Evolutionary conservation across 1,284 basidiomycete species (phyloP).

Genomic region (Marasmius fiardii): DNA sequence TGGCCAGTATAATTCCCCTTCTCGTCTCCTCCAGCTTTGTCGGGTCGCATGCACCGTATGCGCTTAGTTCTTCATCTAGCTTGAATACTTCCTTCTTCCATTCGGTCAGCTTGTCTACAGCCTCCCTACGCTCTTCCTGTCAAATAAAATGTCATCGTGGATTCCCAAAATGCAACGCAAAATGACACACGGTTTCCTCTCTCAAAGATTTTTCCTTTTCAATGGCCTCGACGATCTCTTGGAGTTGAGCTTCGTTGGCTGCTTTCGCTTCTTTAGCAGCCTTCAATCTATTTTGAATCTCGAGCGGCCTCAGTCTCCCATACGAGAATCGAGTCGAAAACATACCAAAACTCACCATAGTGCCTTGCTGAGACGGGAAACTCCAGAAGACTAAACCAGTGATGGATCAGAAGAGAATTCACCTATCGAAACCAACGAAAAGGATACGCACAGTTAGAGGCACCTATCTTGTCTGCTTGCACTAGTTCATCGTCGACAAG

Average conservation of each 20-base stretch:
- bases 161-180: background rate
- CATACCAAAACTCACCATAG: constrained; percentile 48
- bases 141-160: background rate
- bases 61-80: constrained; percentile 68
- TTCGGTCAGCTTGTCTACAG: constrained; percentile 46
- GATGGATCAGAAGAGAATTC: background rate
- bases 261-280: constrained; percentile 48
- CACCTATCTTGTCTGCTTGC: constrained; percentile 85
- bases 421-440: constrained; percentile 11
- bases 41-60: constrained; percentile 83
- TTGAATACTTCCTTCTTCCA: constrained; percentile 52
- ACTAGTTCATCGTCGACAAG: constrained; percentile 83
- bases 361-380: constrained; percentile 83
- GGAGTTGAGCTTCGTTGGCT: constrained; percentile 43
- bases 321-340: background rate
- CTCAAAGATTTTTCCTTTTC: constrained; percentile 53
- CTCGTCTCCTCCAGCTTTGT: constrained; percentile 73
- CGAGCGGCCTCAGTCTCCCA: background rate
- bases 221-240: constrained; percentile 42
- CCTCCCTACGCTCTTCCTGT: constrained; percentile 53
- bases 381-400: constrained; percentile 81
- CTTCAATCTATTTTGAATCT: constrained; percentile 64
- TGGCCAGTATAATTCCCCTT: constrained; percentile 66
- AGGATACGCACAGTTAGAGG: constrained; percentile 74
- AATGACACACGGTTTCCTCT: constrained; percentile 59